Base-by-base conservation (phyloP, 2,329 filamentous ascomycete genomes). In the Fusarium musae region DNA sequence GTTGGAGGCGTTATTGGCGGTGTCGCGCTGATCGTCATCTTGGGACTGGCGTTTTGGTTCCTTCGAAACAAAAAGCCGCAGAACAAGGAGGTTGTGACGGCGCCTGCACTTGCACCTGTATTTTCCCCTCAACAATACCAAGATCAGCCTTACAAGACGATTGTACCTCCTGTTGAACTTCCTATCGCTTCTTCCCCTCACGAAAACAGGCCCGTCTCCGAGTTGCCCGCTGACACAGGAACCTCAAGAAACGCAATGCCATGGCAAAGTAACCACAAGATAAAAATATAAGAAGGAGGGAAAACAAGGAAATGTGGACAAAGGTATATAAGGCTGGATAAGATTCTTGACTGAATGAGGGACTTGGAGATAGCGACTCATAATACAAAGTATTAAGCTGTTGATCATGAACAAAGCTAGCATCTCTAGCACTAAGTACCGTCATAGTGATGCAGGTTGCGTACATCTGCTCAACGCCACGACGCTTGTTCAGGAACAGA, bases 281-380 rank as follows among this genome's bases (percentile, higher is more conserved):
- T n/a, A n/a, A 15, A 30, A n/a, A 2, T 6, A 16, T 6, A 9
- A 12, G 6, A 3, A 9, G 9, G 12, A 16, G 28, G 19, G 4
- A 47, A 30, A 9, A 30, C 19, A 2, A 2, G 19, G 9, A 47
- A 12, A 49, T 49, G 3, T 11, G 13, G 4, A n/a, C 0, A 12
- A n/a, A 21, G 1, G 28, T n/a, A 17, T 5, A 9, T 30, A n/a
- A 30, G 28, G 13, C 12, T 28, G 5, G 23, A 23, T 23, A 23
- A 23, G 23, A 23, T 23, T 23, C 23, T 23, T 23, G 3, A 23
- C 23, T 23, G 3, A 23, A 23, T 23, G 23, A 23, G 23, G 23
- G 23, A 23, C 23, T 23, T 23, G 23, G 23, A 23, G 23, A 23
- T 23, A 23, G 23, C 23, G 3, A 23, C 23, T 23, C 23, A 23